Conservation (phyloP, 2,329 filamentous ascomycete genomes). For the Neopestalotiopsis sp. region DNA sequence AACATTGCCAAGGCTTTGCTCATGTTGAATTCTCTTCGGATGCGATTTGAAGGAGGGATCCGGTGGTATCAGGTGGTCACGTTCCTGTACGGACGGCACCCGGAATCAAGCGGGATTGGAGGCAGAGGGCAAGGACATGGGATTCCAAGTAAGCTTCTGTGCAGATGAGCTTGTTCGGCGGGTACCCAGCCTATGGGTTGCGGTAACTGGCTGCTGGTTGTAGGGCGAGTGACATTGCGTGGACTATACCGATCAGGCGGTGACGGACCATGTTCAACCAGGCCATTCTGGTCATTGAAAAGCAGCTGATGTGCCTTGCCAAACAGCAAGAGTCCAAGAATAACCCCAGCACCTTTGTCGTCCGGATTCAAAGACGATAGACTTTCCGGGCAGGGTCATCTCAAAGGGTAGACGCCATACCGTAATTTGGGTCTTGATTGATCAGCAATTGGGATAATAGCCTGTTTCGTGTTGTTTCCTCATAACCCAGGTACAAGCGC, state of each 20-base stretch:
- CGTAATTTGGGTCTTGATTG: neutral
- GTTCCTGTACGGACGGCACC: conserved; percentile 20
- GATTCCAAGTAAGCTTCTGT: conserved; percentile 5
- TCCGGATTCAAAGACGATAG: conserved; percentile 3
- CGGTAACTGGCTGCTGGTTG: neutral
- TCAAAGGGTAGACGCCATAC: neutral
- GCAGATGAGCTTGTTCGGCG: conserved; percentile 16
- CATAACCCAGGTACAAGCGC: neutral
- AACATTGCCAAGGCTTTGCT: conserved; percentile 32
- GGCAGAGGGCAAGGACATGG: neutral
- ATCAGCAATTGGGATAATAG: conserved; percentile 7
- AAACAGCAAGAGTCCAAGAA: neutral
- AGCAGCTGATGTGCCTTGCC: neutral
- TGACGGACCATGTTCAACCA: conserved; percentile 22
- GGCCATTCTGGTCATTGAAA: neutral
- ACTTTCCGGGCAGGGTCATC: neutral
- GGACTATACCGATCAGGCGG: neutral
- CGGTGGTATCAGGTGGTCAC: conserved; percentile 46
- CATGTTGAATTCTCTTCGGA: conserved; percentile 40
- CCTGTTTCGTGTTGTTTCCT: conserved; percentile 13
- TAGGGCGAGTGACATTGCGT: neutral
- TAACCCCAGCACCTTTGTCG: conserved; percentile 2
- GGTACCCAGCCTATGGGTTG: conserved; percentile 1
- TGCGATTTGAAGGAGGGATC: conserved; percentile 41
- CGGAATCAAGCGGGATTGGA: neutral